These are phyloP conservation scores for Larix kaempferi DNA, from an alignment of 75 land plant species.

Conservation along the genomic window DNA sequence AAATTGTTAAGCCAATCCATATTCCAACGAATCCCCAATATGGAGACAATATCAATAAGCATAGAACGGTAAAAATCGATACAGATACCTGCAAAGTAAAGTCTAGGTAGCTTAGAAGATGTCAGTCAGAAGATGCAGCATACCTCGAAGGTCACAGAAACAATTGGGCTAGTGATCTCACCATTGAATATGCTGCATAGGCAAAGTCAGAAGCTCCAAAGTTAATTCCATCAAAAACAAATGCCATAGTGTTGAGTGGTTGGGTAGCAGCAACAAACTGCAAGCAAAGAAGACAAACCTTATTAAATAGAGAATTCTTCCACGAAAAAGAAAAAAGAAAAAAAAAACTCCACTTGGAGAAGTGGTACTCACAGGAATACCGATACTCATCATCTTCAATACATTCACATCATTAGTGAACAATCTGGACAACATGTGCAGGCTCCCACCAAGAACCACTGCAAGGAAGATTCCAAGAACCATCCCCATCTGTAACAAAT, in stretches of 20 bases:
- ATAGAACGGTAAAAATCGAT: constrained; percentile 32
- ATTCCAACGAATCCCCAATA: constrained; percentile 43
- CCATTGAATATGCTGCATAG: constrained; percentile 79
- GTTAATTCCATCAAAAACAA: constrained; percentile 71
- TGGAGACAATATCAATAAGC: constrained; percentile 20
- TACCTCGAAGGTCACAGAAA: neutral
- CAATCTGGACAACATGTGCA: constrained; percentile 47
- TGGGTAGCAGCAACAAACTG: constrained; percentile 87
- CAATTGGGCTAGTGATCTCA: neutral
- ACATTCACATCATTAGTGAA: constrained; percentile 73
- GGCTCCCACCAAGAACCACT: constrained; percentile 48
- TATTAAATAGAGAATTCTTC: neutral
- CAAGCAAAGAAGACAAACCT: constrained; percentile 4
- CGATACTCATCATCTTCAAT: constrained; percentile 45
- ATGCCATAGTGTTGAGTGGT: constrained; percentile 72
- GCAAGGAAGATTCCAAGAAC: constrained; percentile 64
- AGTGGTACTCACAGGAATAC: constrained; percentile 67
- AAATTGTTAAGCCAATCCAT: constrained; percentile 71
- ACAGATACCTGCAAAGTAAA: constrained; percentile 34
- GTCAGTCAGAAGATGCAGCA: neutral
- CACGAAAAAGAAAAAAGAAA: neutral
- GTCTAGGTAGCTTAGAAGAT: neutral
- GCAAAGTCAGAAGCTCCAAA: constrained; percentile 69
- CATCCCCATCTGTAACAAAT: constrained; percentile 60
- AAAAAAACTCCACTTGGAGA: neutral